phyloP scores from a whole-genome alignment of 306 rosid genomes.

The Glycyrrhiza uralensis region DNA sequence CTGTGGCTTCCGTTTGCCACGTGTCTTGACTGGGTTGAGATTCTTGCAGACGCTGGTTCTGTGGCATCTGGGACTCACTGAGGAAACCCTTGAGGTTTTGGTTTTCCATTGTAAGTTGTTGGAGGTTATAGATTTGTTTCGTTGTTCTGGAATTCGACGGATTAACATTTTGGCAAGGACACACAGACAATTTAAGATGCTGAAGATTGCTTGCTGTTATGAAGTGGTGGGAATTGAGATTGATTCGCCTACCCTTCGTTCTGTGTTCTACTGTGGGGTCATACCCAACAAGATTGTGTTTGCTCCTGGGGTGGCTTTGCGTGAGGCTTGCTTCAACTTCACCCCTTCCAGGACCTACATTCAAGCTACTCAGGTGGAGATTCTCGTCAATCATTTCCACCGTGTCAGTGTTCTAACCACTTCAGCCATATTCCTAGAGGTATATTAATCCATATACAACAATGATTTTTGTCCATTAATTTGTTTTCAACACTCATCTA shows the following conservation, averaged over 20 bases:
- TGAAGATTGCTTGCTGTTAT: slow-evolving; percentile 9
- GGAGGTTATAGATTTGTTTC: not conserved
- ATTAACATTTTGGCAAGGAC: not conserved
- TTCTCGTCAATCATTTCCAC: not conserved
- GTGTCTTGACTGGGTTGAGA: not conserved
- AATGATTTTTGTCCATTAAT: too few relatives aligned
- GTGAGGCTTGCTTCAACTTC: slow-evolving; percentile 24
- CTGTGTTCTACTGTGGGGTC: slow-evolving; percentile 10
- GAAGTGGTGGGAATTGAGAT: not conserved
- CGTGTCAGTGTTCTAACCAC: slow-evolving; percentile 21
- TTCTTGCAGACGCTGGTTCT: slow-evolving; percentile 3
- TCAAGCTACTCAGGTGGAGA: not conserved
- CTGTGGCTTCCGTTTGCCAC: not conserved
- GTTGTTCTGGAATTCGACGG: not conserved
- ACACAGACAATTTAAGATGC: not conserved
- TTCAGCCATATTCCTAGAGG: slow-evolving; percentile 43
- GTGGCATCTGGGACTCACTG: not conserved
- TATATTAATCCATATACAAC: too few relatives aligned
- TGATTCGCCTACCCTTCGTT: slow-evolving; percentile 22
- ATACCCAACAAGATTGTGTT: not conserved
- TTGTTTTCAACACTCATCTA: too few relatives aligned
- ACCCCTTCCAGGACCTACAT: not conserved
- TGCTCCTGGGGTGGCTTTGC: not conserved
- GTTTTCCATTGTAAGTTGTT: not conserved
- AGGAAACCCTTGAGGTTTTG: not conserved